These are phyloP conservation scores for Clonostachys chloroleuca DNA, from an alignment of 2,329 filamentous ascomycete species.

Conservation along the genomic window DNA sequence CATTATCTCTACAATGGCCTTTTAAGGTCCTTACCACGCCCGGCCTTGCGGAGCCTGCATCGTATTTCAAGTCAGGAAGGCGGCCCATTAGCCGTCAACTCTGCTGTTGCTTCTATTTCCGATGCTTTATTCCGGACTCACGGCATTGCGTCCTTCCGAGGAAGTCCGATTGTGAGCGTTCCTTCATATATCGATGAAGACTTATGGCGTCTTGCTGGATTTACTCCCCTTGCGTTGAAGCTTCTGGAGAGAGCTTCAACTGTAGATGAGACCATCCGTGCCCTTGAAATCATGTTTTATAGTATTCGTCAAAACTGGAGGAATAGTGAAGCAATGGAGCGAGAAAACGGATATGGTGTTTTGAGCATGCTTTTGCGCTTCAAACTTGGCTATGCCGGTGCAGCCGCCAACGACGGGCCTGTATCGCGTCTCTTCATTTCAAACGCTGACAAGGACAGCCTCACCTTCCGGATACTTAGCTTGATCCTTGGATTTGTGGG, in stretches of 20 bases:
- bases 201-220: slow-evolving; percentile 89
- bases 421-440: slow-evolving; percentile 37
- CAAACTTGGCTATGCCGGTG: slow-evolving; percentile 61
- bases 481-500: slow-evolving; percentile 83
- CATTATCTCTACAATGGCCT: slow-evolving; percentile 73
- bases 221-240: slow-evolving; percentile 79
- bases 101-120: slow-evolving; percentile 79
- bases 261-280: slow-evolving; percentile 66
- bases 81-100: slow-evolving; percentile 81
- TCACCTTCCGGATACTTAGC: slow-evolving; percentile 63
- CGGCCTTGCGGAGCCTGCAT: slow-evolving; percentile 58
- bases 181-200: slow-evolving; percentile 88
- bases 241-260: slow-evolving; percentile 74
- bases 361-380: slow-evolving; percentile 78
- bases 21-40: slow-evolving; percentile 70
- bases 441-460: slow-evolving; percentile 46
- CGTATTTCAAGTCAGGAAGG: slow-evolving; percentile 40
- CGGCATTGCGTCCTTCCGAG: slow-evolving; percentile 78
- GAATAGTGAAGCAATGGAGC: slow-evolving; percentile 97
- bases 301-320: slow-evolving; percentile 90
- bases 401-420: slow-evolving; percentile 17
- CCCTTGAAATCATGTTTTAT: slow-evolving; percentile 79
- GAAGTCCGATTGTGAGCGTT: slow-evolving; percentile 74
- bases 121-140: slow-evolving; percentile 80
- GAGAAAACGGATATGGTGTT: slow-evolving; percentile 89